phyloP scores from a whole-genome alignment of 345 rosid genomes.

The Murraya koenigii region DNA sequence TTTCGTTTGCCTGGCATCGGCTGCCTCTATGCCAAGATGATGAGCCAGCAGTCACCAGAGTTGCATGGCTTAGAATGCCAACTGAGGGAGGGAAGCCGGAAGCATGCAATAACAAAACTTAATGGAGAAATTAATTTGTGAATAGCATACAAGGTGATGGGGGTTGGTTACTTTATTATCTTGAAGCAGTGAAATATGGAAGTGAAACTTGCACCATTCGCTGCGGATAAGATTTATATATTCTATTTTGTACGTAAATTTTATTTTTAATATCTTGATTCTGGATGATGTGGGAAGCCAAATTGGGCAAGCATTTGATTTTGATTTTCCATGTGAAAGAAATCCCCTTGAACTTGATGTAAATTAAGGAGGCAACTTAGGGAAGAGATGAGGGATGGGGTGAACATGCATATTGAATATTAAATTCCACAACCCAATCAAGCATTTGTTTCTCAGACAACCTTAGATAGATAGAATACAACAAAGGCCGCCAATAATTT shows the following conservation, averaged over 20 bases:
- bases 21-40: too few relatives aligned
- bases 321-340: too few relatives aligned
- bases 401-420: too few relatives aligned
- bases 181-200: slow-evolving; percentile 10
- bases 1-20: too few relatives aligned
- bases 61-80: slow-evolving; percentile 3
- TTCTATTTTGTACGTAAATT: slow-evolving; percentile 18
- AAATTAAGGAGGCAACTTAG: too few relatives aligned
- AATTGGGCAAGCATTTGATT: slow-evolving; percentile 15
- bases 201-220: background rate
- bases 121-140: slow-evolving; percentile 13
- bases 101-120: slow-evolving; percentile 3
- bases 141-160: slow-evolving; percentile 12
- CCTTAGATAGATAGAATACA: too few relatives aligned
- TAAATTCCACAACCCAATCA: too few relatives aligned
- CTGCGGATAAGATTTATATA: slow-evolving; percentile 14
- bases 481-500: too few relatives aligned
- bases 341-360: too few relatives aligned
- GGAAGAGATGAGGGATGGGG: too few relatives aligned
- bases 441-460: too few relatives aligned
- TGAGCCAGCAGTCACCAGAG: background rate
- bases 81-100: background rate
- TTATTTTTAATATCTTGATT: slow-evolving; percentile 27
- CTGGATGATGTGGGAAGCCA: slow-evolving; percentile 23
- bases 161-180: background rate